Percentiles rank a stretch among this genome's conserved stretches.
Conservation (phyloP, 345 rosid genomes). For the Melaleuca alternifolia region DNA sequence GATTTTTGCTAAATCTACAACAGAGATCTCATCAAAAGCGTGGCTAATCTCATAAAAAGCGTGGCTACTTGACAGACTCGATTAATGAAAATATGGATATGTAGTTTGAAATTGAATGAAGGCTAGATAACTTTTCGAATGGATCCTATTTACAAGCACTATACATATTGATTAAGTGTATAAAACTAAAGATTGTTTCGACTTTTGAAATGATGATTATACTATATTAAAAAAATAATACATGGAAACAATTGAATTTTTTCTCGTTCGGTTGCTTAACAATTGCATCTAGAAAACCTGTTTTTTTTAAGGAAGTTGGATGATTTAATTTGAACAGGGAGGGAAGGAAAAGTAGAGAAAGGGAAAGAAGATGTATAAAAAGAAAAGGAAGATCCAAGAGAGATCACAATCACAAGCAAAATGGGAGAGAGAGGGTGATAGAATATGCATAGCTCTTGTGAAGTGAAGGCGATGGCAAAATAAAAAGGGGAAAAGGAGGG, state of each 20-base stretch:
- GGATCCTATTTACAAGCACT: background rate
- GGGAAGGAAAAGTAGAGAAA: background rate
- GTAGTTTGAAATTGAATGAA: background rate
- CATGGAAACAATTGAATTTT: rapidly evolving
- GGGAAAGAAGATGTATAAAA: background rate
- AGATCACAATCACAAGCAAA: background rate
- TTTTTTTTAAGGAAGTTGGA: background rate
- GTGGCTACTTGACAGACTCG: background rate
- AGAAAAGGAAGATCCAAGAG: background rate
- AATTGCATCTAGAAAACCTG: background rate
- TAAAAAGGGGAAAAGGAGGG: background rate
- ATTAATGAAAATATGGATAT: background rate
- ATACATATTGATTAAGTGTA: background rate
- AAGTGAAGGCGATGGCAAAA: background rate
- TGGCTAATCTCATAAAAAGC: background rate
- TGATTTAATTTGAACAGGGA: background rate
- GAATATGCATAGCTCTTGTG: background rate
- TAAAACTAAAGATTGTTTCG: background rate
- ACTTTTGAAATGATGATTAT: background rate
- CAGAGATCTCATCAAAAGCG: background rate
- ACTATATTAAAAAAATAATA: background rate
- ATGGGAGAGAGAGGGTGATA: background rate
- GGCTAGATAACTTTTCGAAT: background rate
- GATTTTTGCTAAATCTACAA: rapidly evolving
- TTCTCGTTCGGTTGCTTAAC: background rate